These are phyloP conservation scores for Striga hermonthica DNA, from an alignment of 305 asterid species.

Conservation along the genomic window DNA sequence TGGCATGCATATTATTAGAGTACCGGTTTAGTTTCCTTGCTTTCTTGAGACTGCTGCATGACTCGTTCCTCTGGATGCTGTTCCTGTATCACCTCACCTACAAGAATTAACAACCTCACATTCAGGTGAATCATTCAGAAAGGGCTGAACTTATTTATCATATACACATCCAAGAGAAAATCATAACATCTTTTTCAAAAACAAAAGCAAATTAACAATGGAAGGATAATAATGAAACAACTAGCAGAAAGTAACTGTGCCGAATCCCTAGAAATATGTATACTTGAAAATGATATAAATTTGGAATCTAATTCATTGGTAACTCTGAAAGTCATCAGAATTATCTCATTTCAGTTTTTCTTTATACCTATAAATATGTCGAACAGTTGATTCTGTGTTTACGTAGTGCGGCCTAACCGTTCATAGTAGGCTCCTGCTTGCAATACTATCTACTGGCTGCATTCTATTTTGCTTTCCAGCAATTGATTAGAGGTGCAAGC, in stretches of 20 bases:
- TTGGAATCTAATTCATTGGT: neutral
- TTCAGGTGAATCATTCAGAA: constrained; percentile 18
- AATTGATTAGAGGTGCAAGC: neutral
- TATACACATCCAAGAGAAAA: constrained; percentile 2
- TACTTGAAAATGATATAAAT: constrained; percentile 17
- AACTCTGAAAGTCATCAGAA: constrained; percentile 6
- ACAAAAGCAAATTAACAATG: constrained; percentile 9
- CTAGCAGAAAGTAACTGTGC: constrained; percentile 10
- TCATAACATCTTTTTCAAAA: constrained; percentile 15
- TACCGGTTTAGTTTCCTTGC: constrained; percentile 56
- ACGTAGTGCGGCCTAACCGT: constrained; percentile 23
- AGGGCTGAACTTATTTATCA: neutral
- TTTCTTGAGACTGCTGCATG: constrained; percentile 47
- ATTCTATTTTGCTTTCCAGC: constrained; percentile 1
- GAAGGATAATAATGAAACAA: constrained; percentile 18
- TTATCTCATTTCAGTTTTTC: constrained; percentile 14
- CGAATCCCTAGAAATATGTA: constrained; percentile 3
- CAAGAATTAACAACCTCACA: constrained; percentile 28
- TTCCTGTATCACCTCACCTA: constrained; percentile 67
- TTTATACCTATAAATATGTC: neutral
- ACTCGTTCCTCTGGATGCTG: constrained; percentile 46
- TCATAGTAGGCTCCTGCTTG: constrained; percentile 23
- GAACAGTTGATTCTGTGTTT: constrained; percentile 13
- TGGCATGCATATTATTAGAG: constrained; percentile 30
- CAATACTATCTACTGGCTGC: constrained; percentile 1